Base-by-base conservation (phyloP, 768 basidiomycete species). In the Melanogaster broomeanus region DNA sequence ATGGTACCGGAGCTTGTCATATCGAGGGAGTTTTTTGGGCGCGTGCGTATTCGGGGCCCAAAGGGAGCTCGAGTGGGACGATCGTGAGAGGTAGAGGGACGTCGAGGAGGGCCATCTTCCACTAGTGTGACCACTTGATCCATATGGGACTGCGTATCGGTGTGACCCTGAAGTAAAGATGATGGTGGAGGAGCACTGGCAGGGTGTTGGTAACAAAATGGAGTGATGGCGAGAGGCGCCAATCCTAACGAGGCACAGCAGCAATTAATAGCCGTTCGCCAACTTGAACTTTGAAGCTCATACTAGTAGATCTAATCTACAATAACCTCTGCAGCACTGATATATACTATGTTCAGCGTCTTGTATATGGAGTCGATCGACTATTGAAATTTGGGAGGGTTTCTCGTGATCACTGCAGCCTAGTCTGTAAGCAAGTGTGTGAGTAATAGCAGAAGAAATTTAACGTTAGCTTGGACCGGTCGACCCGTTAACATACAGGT, bases 11-110 rank as follows among this genome's bases (percentile, higher is more conserved):
- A 42, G n/a, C 44, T 49, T 21, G 37, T 38, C 18, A 56, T 43
- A 33, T 65, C 63, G 6, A 49, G 3, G 0, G 61, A 53, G 19
- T 46, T 48, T 39, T 57, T 64, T 28, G 42, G 46, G 13, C 46
- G 55, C 0, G 60, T 53, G 18, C 56, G 62, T 31, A 58, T 52
- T 2, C 66, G 50, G 0, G 66, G 66, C 0, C 66, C 66, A 8
- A 46, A 49, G 0, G 66, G 66, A 0, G 59, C 35, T 10, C 67
- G 56, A 0, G 42, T 10, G 1, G 67, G 68, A 3, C 68, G 59
- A 55, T 69, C 65, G 37, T 30, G 57, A 8, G 57, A 33, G 0
- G 54, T 22, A 12, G 64, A 58, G 0, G 57, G 51, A 15, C 53
- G 47, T 27, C 52, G 45, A 19, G 45, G 28, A 53, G 52, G 13